Percentiles rank a stretch among this genome's conserved stretches.
Conservation (phyloP, 306 rosid species). For the Medicago lupulina region DNA sequence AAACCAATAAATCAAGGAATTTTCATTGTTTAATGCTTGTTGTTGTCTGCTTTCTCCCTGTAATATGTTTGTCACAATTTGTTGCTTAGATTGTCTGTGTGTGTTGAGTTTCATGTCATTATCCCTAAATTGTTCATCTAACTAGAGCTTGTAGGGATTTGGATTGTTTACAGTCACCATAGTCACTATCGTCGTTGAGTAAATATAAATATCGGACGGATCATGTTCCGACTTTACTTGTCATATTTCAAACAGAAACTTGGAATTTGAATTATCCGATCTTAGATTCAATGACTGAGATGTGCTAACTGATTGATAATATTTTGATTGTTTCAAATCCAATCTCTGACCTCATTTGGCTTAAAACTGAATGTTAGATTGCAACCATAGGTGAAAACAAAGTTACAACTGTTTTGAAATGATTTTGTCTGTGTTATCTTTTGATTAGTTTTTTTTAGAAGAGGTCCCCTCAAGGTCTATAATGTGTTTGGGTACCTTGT, state of each 20-base stretch:
- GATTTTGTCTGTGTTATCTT: slow-evolving; percentile 16
- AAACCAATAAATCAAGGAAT: slow-evolving; percentile 64
- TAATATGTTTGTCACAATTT: slow-evolving; percentile 27
- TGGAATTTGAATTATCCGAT: neutral
- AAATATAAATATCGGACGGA: neutral
- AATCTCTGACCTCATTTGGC: slow-evolving; percentile 30
- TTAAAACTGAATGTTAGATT: slow-evolving; percentile 30
- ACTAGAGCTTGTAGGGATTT: neutral
- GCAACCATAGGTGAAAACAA: slow-evolving; percentile 42
- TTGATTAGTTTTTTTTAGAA: slow-evolving; percentile 28
- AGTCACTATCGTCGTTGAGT: neutral
- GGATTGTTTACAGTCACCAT: neutral
- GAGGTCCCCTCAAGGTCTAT: slow-evolving; percentile 46
- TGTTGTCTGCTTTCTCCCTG: slow-evolving; percentile 31
- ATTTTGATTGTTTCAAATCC: neutral
- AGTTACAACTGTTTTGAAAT: slow-evolving; percentile 32
- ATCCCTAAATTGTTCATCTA: slow-evolving; percentile 2
- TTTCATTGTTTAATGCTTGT: slow-evolving; percentile 48
- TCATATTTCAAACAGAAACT: neutral
- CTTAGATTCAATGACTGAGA: neutral
- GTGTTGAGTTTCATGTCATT: neutral
- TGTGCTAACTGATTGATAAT: neutral
- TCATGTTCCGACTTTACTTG: neutral
- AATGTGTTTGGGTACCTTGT: slow-evolving; percentile 37
- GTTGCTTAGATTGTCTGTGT: neutral